Conservation (phyloP, 2,329 filamentous ascomycete species). For the Fusarium sp. region DNA sequence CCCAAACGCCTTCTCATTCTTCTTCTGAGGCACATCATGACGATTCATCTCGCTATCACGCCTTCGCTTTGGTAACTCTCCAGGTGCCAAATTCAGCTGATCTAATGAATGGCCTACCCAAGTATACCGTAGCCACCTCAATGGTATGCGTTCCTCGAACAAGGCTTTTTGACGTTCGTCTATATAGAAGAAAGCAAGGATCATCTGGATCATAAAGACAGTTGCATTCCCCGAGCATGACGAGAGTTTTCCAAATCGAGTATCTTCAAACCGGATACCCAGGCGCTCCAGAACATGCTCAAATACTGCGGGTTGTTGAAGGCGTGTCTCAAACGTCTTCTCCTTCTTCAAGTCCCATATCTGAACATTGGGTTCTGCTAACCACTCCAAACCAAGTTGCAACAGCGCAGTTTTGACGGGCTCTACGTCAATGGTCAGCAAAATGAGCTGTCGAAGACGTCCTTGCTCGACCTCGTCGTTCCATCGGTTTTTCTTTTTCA, state of each 20-base stretch:
- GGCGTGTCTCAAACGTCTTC: conserved; percentile 1
- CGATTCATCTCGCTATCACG: conserved; percentile 18
- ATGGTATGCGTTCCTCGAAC: background rate
- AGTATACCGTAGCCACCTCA: conserved; percentile 26
- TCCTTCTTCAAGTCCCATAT: conserved; percentile 15
- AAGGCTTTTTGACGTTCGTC: background rate
- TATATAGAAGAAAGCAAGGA: conserved; percentile 22
- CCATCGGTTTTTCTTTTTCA: conserved; percentile 13
- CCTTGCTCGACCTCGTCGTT: background rate
- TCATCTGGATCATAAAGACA: conserved; percentile 17
- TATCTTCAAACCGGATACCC: conserved; percentile 25
- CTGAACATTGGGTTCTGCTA: background rate
- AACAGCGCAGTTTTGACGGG: background rate
- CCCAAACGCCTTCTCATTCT: conserved; percentile 9
- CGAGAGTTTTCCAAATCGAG: conserved; percentile 22
- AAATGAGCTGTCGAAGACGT: conserved; percentile 6
- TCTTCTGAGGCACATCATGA: conserved; percentile 12
- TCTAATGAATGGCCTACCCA: conserved; percentile 33
- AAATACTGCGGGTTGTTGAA: conserved; percentile 2
- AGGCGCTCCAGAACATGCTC: conserved; percentile 24
- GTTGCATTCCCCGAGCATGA: conserved; percentile 20
- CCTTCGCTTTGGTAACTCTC: background rate
- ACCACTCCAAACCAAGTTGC: conserved; percentile 7
- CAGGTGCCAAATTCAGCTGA: conserved; percentile 22
- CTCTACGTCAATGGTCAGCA: conserved; percentile 11